phyloP scores from a whole-genome alignment of 2,329 filamentous ascomycete species.

The Pestalotiopsis sp. region DNA sequence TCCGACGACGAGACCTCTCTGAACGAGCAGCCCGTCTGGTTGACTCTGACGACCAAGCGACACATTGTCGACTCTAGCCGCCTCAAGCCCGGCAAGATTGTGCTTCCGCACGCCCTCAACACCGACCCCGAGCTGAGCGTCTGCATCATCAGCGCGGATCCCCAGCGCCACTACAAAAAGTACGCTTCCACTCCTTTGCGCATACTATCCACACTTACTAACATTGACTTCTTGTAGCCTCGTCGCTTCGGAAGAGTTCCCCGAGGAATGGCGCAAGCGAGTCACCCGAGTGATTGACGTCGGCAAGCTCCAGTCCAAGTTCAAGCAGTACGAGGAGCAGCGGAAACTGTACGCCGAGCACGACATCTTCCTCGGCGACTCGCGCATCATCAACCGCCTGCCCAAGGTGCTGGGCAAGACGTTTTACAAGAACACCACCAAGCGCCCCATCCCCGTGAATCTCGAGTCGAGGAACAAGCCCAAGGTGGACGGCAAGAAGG shows the following conservation, averaged over 20 bases:
- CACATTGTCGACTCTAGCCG: constrained; percentile 73
- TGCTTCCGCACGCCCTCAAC: constrained; percentile 77
- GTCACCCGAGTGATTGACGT: constrained; percentile 81
- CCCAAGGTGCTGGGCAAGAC: constrained; percentile 84
- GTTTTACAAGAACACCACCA: constrained; percentile 83
- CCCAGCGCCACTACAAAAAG: constrained; percentile 80
- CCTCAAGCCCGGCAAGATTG: constrained; percentile 83
- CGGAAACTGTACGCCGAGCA: constrained; percentile 84
- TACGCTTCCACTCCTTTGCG: neutral
- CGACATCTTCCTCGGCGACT: constrained; percentile 92
- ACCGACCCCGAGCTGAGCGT: constrained; percentile 55
- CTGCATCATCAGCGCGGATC: constrained; percentile 76
- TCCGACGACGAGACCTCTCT: constrained; percentile 46
- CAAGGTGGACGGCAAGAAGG: constrained; percentile 62
- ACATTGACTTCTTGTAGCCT: constrained; percentile 57
- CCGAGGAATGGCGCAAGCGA: constrained; percentile 64
- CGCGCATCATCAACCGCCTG: constrained; percentile 76
- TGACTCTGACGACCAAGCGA: constrained; percentile 67
- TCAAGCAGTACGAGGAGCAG: constrained; percentile 84
- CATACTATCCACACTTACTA: neutral
- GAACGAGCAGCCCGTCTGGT: constrained; percentile 60
- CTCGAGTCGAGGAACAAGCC: constrained; percentile 62
- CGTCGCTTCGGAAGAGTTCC: constrained; percentile 74
- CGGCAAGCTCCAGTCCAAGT: constrained; percentile 80
- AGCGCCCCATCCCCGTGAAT: constrained; percentile 84